Evolutionary conservation across 805 yeast species (phyloP).

Genomic region (Teunomyces aglyptinius): DNA sequence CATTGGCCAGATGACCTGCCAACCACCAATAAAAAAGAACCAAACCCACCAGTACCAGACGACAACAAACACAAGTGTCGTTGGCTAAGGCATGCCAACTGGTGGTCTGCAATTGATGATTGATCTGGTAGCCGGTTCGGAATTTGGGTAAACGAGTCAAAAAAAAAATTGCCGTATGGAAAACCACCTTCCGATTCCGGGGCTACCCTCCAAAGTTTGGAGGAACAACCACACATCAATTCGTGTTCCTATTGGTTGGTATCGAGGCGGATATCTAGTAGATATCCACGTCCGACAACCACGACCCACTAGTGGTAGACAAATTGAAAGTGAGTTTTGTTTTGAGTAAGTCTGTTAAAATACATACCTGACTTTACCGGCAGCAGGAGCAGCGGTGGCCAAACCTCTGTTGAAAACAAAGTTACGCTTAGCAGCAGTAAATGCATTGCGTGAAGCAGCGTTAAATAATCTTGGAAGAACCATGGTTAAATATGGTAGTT

Average conservation of each 20-base stretch:
- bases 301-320: not conserved
- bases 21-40: not conserved
- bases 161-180: not conserved
- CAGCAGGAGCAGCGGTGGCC: constrained; percentile 71
- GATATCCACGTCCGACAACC: too few relatives aligned
- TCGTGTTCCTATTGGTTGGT: not conserved
- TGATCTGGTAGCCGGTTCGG: not conserved
- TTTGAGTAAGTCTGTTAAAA: not conserved
- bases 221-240: not conserved
- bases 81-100: too few relatives aligned
- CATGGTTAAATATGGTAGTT: constrained; percentile 38
- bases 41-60: too few relatives aligned
- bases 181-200: not conserved
- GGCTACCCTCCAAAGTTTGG: not conserved
- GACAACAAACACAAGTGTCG: too few relatives aligned
- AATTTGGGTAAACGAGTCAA: not conserved
- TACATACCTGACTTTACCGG: constrained; percentile 89
- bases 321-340: not conserved
- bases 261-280: not conserved
- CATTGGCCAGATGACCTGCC: not conserved
- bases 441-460: constrained; percentile 75
- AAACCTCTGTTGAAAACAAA: constrained; percentile 69
- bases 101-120: not conserved
- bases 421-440: constrained; percentile 85
- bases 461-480: constrained; percentile 56